These are phyloP conservation scores for Rhynchospora tenuis DNA, from an alignment of 176 grass and related monocot species.

Conservation along the genomic window DNA sequence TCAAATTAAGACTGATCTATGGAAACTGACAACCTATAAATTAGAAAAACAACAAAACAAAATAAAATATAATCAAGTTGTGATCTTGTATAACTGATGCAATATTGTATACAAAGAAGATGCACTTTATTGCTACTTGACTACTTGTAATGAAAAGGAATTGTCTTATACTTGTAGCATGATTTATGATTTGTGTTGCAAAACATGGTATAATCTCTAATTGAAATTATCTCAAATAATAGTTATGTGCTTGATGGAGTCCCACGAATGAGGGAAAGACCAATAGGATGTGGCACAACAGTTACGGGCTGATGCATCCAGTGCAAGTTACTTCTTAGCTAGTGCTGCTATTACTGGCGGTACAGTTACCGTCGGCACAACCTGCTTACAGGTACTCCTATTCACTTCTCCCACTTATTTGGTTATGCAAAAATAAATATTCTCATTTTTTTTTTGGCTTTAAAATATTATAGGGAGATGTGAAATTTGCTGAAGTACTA, in stretches of 20 bases:
- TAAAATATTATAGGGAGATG: slow-evolving; percentile 66
- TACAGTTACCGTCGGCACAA: slow-evolving; percentile 85
- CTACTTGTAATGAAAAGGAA: background rate
- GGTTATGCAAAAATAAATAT: background rate
- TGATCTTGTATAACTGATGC: background rate
- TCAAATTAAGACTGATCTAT: background rate
- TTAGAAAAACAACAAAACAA: background rate
- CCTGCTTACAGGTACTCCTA: slow-evolving; percentile 74
- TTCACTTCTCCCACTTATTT: background rate
- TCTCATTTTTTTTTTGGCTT: background rate
- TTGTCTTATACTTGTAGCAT: background rate
- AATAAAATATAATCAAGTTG: background rate
- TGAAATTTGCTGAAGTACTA: slow-evolving; percentile 95
- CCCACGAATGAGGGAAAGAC: slow-evolving; percentile 97
- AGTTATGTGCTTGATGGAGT: slow-evolving; percentile 98
- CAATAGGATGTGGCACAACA: slow-evolving; percentile 97
- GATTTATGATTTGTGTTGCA: background rate
- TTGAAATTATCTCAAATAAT: background rate
- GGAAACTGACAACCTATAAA: background rate
- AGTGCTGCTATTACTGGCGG: slow-evolving; percentile 96
- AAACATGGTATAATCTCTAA: background rate
- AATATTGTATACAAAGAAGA: background rate
- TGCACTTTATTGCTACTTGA: background rate
- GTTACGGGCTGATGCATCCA: slow-evolving; percentile 98
- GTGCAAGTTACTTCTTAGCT: slow-evolving; percentile 98